Conservation (phyloP, 768 basidiomycete species). For the Calocera viscosa region DNA sequence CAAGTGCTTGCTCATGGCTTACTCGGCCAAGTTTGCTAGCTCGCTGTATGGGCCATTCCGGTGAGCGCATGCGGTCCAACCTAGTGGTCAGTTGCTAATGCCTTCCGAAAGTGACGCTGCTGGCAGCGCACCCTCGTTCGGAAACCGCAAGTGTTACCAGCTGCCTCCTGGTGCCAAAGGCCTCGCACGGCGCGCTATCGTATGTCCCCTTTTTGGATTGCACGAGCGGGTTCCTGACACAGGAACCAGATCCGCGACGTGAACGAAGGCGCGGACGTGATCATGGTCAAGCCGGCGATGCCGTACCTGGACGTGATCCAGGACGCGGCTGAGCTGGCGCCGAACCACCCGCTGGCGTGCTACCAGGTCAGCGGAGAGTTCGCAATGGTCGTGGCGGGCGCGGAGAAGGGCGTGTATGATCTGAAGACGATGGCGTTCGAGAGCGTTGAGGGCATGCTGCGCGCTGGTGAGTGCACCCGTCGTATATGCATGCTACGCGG, state of each 20-base stretch:
- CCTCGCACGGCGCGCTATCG: slow-evolving; percentile 84
- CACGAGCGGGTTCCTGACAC: background rate
- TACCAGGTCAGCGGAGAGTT: slow-evolving; percentile 98
- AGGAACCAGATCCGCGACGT: slow-evolving; percentile 70
- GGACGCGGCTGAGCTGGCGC: slow-evolving; percentile 68
- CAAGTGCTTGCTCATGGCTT: slow-evolving; percentile 85
- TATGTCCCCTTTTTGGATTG: slow-evolving; percentile 36
- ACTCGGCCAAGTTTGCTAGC: slow-evolving; percentile 96
- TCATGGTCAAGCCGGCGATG: slow-evolving; percentile 96
- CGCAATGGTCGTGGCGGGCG: slow-evolving; percentile 93
- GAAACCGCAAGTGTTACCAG: slow-evolving; percentile 96
- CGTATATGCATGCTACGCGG: no score
- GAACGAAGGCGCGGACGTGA: slow-evolving; percentile 86
- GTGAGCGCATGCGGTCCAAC: slow-evolving; percentile 30
- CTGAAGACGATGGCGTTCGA: slow-evolving; percentile 90
- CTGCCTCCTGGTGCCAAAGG: slow-evolving; percentile 80
- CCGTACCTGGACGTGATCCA: slow-evolving; percentile 95
- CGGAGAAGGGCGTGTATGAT: slow-evolving; percentile 85
- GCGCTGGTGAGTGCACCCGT: slow-evolving; percentile 78
- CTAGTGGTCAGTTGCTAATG: background rate
- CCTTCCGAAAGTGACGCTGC: slow-evolving; percentile 71
- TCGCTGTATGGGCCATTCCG: slow-evolving; percentile 92
- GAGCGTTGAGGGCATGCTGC: slow-evolving; percentile 75
- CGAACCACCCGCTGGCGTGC: slow-evolving; percentile 84
- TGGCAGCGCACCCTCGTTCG: slow-evolving; percentile 87